Evolutionary conservation across 1,284 basidiomycete species (phyloP), one percentile per base, ranked within the genome.

Genomic region (Trametes polyzona): DNA sequence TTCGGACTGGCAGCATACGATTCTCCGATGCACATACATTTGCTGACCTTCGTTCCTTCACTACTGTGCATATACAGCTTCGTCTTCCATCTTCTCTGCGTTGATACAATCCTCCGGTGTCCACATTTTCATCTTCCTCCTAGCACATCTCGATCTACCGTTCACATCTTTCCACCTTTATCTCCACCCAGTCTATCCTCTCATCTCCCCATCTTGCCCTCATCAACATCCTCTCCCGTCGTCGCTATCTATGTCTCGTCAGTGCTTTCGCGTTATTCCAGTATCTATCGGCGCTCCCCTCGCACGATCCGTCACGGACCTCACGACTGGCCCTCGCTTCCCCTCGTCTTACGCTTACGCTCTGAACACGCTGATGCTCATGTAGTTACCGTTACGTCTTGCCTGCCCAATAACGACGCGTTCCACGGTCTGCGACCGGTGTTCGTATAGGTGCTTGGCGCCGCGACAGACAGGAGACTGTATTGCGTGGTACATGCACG

Each of bases 241-340:
- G 53, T 60, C 52, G 65, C 65, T 65, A 62, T 67, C 65, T 62
- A 60, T 51, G 54, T 59, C 51, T 59, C 56, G 52, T 58, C 56
- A 56, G 61, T 59, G 60, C 55, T 67, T 55, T 63, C 59, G 55
- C 52, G 62, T 62, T 68, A 58, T 65, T 61, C 57, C 58, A 63
- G 57, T 63, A 65, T 57, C 59, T 60, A 61, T 64, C 57, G 52
- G 65, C 63, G 63, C 65, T 55, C 56, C 43, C 48, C 53, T 57
- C 52, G 57, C 61, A 63, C 58, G 63, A 62, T 40, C 59, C 52
- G 23, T 57, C 47, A 64, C 59, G 59, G 63, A 61, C 60, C 52
- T 56, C 52, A 61, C 52, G 59, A 58, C 56, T 32, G 33, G 41
- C 57, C 51, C 54, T 47, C 55, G 55, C 47, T 55, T 48, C 55